These are phyloP conservation scores for Fraxinus pennsylvanica DNA, from an alignment of 257 asterid genomes.

Conservation along the genomic window DNA sequence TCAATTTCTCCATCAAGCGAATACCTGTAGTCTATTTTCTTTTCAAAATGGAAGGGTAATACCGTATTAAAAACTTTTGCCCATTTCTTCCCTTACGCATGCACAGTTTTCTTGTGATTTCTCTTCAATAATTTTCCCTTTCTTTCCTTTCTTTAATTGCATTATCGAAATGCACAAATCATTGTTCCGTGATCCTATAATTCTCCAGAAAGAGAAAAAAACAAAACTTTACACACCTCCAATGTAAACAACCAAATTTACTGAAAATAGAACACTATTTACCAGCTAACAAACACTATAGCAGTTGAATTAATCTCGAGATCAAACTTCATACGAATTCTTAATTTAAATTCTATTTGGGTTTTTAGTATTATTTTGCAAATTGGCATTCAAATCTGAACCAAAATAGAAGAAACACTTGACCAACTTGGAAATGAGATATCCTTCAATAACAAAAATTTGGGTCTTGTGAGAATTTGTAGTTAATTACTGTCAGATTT, in stretches of 20 bases:
- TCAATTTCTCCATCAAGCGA: too few species aligned
- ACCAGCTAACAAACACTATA: conserved; percentile 15
- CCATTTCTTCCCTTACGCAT: too few species aligned
- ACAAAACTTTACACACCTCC: conserved; percentile 10
- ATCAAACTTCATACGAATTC: conserved; percentile 5
- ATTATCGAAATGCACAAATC: not conserved
- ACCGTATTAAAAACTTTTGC: too few species aligned
- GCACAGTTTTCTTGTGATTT: too few species aligned
- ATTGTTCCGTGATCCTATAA: conserved; percentile 7
- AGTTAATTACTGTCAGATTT: conserved; percentile 35
- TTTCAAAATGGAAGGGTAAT: too few species aligned
- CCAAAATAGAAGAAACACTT: not conserved
- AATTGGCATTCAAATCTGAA: conserved; percentile 30
- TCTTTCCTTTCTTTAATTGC: not conserved
- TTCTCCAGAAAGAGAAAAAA: not conserved
- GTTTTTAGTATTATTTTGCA: not conserved
- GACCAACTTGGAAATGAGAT: conserved; percentile 11
- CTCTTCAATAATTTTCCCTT: too few species aligned
- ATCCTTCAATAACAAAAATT: not conserved
- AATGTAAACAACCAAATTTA: not conserved
- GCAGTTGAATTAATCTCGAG: conserved; percentile 1
- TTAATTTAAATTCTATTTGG: conserved; percentile 7
- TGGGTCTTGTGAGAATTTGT: conserved; percentile 10
- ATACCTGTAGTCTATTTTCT: too few species aligned
- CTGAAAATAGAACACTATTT: not conserved